Percentiles rank a stretch among this genome's conserved stretches.
Evolutionary conservation across 352 stramenopile genomes (phyloP).

Genomic region (Globisporangium recalcitrans): DNA sequence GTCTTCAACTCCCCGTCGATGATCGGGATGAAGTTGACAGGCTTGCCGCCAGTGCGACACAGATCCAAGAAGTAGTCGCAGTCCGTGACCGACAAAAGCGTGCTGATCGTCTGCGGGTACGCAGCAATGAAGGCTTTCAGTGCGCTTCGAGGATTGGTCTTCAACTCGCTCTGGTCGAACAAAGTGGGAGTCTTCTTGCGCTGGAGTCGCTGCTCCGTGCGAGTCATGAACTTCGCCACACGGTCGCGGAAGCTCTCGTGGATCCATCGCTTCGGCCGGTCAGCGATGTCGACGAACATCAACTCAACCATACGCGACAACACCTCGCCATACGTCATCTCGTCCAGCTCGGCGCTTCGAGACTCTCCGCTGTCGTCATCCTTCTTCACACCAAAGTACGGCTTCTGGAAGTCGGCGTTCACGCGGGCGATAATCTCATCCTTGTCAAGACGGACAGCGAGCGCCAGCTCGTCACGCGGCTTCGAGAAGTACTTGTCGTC

Average conservation of each 20-base stretch:
- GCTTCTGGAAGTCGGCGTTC: slow-evolving; percentile 88
- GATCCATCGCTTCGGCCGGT: slow-evolving; percentile 64
- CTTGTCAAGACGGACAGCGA: slow-evolving; percentile 67
- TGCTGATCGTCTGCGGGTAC: slow-evolving; percentile 47
- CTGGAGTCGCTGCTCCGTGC: slow-evolving; percentile 62
- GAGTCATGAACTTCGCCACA: slow-evolving; percentile 67
- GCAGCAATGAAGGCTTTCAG: slow-evolving; percentile 44
- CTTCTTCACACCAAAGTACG: slow-evolving; percentile 75
- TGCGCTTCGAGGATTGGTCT: slow-evolving; percentile 33
- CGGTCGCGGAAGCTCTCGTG: slow-evolving; percentile 65
- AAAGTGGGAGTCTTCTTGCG: slow-evolving; percentile 23
- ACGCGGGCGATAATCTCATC: slow-evolving; percentile 69
- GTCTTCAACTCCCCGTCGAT: slow-evolving; percentile 80
- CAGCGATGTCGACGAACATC: slow-evolving; percentile 60
- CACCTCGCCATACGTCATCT: slow-evolving; percentile 83
- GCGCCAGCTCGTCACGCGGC: slow-evolving; percentile 59
- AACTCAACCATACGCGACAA: slow-evolving; percentile 73
- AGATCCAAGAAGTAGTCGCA: slow-evolving; percentile 81
- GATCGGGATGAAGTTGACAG: slow-evolving; percentile 82
- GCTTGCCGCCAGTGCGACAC: slow-evolving; percentile 78
- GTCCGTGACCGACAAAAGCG: slow-evolving; percentile 66
- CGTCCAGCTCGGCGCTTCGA: slow-evolving; percentile 51
- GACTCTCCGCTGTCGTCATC: slow-evolving; percentile 25
- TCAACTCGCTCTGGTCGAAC: slow-evolving; percentile 44
- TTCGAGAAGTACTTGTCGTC: slow-evolving; percentile 85